These are phyloP conservation scores for Tricholoma flavovirens DNA, from an alignment of 768 basidiomycete genomes.

Conservation along the genomic window DNA sequence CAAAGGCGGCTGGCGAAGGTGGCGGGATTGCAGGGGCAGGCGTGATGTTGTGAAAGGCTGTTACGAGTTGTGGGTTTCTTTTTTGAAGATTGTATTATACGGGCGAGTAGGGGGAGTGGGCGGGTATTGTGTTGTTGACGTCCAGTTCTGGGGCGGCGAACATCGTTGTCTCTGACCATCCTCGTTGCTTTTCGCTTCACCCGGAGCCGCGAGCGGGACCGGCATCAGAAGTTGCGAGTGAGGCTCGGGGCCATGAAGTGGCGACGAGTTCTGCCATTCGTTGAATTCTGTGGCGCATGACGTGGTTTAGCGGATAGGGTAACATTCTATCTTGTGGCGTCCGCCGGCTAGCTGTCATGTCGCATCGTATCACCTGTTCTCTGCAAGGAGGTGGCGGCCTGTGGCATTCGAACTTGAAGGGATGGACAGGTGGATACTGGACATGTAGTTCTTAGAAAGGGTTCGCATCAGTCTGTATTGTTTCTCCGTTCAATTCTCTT, in stretches of 20 bases:
- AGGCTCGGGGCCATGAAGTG: not conserved
- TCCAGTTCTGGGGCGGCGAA: not conserved
- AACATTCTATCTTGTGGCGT: not conserved
- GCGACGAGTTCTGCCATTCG: not conserved
- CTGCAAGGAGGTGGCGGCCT: not conserved
- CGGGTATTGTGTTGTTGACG: not conserved
- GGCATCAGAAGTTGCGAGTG: not conserved
- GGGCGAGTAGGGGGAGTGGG: not conserved
- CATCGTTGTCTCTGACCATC: not conserved
- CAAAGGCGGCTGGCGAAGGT: not conserved
- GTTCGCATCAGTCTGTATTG: not conserved
- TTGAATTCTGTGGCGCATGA: not conserved
- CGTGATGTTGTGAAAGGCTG: slow-evolving; percentile 2
- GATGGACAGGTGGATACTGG: not conserved
- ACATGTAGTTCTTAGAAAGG: not conserved
- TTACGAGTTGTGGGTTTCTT: not conserved
- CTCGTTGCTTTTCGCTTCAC: not conserved
- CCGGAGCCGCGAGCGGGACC: not conserved
- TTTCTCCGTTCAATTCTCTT: not conserved
- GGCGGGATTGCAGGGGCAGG: slow-evolving; percentile 2
- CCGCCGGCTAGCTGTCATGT: not conserved
- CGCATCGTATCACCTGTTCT: not conserved
- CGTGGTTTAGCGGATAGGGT: not conserved
- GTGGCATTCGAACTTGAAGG: not conserved
- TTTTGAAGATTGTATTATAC: not conserved